Evolutionary conservation across 2,329 filamentous ascomycete genomes (phyloP), one percentile per base, ranked within the genome.

Genomic region (Rhinocladiella similis): DNA sequence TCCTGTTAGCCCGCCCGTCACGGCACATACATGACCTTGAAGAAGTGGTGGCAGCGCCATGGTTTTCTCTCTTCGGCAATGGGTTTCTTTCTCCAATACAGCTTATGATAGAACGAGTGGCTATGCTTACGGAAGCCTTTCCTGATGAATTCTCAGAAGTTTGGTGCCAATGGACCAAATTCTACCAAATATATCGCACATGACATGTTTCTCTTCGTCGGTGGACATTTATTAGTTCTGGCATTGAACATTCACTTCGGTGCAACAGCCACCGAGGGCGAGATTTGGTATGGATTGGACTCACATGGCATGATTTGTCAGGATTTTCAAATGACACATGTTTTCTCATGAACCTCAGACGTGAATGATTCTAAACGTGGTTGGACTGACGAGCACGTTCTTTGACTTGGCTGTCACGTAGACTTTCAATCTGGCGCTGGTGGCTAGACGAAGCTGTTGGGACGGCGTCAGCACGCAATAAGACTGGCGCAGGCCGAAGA

Each of bases 1-100:
- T 14, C 43, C 43, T 16, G 43, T 46, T 3, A 46, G 43, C 13
- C 43, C 43, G 19, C 91, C 91, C 0, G 91, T 96, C 67, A 96
- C 91, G 70, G 91, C 88, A 73, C 90, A 90, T 12, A 86, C 87
- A 73, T 95, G 95, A 71, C 83, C 84, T 16, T 57, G 54, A 39
- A 66, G 57, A 16, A 66, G 58, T 14, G 63, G 64, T 38, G 63
- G 61, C 9, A 66, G 55, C 13, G 62, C 51, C 62, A 63, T 64
- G n/a, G n/a, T 12, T 16, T 36, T 10, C 22, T 45, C 45, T 14
- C 7, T 27, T 54, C 29, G 16, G 36, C 25, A 20, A 20, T 29
- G 27, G 10, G 14, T 38, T 47, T 10, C 5, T 16, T 39, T 27
- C 7, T 36, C 16, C 20, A 13, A 20, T 33, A 10, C 2, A 9